Evolutionary conservation across 768 basidiomycete species (phyloP).

Genomic region (Paxillus rubicundulus): DNA sequence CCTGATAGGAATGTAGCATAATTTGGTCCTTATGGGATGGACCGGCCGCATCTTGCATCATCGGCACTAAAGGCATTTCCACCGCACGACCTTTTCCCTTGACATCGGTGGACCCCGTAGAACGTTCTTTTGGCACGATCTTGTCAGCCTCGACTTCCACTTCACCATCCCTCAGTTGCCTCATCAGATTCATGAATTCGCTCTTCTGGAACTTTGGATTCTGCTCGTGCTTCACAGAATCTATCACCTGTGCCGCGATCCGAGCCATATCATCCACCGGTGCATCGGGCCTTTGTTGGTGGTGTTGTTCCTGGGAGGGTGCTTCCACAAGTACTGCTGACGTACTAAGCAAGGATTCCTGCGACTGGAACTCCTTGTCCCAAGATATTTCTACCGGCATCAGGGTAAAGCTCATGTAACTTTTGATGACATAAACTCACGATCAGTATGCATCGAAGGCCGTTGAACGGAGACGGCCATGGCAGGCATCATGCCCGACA

Average conservation of each 20-base stretch:
- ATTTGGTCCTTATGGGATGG: background rate
- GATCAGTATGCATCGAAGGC: conserved; percentile 36
- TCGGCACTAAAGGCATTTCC: conserved; percentile 3
- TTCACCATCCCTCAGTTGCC: conserved; percentile 74
- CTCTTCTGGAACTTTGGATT: conserved; percentile 87
- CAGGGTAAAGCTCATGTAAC: background rate
- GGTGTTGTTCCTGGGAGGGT: conserved; percentile 15
- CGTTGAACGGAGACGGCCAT: conserved; percentile 21
- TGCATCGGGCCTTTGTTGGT: conserved; percentile 26
- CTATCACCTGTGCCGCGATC: conserved; percentile 74
- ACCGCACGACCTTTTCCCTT: conserved; percentile 68
- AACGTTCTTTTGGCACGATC: conserved; percentile 56
- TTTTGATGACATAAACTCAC: conserved; percentile 33
- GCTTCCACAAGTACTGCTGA: conserved; percentile 10
- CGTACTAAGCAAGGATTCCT: conserved; percentile 42
- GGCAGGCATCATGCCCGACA: conserved; percentile 31
- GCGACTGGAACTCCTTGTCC: conserved; percentile 65
- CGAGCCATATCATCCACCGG: conserved; percentile 67
- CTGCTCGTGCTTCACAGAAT: conserved; percentile 69
- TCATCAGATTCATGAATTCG: conserved; percentile 84
- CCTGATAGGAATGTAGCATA: conserved; percentile 16
- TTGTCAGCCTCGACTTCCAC: conserved; percentile 76
- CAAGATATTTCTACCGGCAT: conserved; percentile 36
- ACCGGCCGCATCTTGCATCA: conserved; percentile 2
- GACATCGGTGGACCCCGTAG: conserved; percentile 34